Base-by-base conservation (phyloP, 164 flowering plant genomes). In the Nelumbo lutea region DNA sequence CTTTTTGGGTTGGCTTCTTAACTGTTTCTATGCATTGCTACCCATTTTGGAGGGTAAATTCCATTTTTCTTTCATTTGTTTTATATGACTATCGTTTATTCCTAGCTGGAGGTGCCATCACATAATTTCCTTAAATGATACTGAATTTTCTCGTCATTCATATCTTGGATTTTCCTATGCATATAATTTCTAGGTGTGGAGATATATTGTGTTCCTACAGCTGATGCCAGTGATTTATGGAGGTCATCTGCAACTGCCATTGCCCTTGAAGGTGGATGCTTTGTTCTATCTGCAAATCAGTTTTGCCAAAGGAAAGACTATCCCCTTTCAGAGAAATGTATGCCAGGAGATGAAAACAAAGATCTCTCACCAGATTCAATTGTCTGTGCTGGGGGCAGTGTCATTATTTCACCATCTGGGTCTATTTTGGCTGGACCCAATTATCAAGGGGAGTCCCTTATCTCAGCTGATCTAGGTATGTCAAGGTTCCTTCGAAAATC, bases 181-280 rank as follows among this genome's bases (percentile, higher is more conserved):
- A 60, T 11, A n/a, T 40, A 42, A 7, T 66, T 73, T 79, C 8
- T 63, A 94, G 98, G 97, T 43, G 70, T 95, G 77, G 97, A 95
- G 75, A 89, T 95, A 81, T 91, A 95, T 70, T 95, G 98, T 81
- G 98, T 96, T 6, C 98, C 98, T 9, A 95, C 98, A 0, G 98
- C 98, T 75, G 97, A 91, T 80, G 56, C 90, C 6, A 78, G 90
- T 71, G 84, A 84, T 3, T 59, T 77, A 2, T 91, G 97, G 97
- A 96, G 81, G 75, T 88, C 93, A 70, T 83, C 93, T 50, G 82
- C 89, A 93, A 91, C 85, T 62, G 93, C 89, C 75, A 91, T 91
- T 80, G 97, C 93, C 65, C 81, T 89, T 50, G 97, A 91, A 77
- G 97, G 97, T 61, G 96, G 96, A 58, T 27, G 27, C 27, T 91